Percentiles rank a stretch among this genome's conserved stretches.
Conservation (phyloP, 2,329 filamentous ascomycete species). For the Diplodia corticola region DNA sequence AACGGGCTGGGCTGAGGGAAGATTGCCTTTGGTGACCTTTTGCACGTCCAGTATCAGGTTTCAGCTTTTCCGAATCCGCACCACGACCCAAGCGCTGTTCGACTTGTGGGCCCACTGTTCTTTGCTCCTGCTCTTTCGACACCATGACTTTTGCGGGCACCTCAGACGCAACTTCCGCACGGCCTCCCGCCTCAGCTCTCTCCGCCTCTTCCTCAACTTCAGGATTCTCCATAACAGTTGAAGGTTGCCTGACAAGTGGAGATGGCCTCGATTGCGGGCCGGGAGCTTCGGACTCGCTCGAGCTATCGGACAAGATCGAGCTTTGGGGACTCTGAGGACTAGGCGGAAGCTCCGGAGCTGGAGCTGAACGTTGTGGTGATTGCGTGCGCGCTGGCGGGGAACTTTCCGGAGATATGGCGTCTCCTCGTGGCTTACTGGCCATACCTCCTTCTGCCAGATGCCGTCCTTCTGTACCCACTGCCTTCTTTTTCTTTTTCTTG, state of each 20-base stretch:
- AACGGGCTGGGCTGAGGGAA: conserved; percentile 63
- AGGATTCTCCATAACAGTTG: conserved; percentile 50
- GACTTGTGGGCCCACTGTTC: conserved; percentile 8
- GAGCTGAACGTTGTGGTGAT: neutral
- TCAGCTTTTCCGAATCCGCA: neutral
- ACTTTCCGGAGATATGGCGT: conserved; percentile 38
- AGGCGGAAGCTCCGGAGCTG: conserved; percentile 4
- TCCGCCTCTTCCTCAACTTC: conserved; percentile 43
- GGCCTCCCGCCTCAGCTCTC: neutral
- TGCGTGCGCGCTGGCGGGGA: neutral
- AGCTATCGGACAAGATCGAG: conserved; percentile 12
- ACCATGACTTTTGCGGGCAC: conserved; percentile 20
- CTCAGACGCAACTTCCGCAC: conserved; percentile 10
- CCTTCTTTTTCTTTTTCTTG: conserved; percentile 43
- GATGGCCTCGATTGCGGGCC: neutral
- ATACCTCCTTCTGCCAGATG: conserved; percentile 55
- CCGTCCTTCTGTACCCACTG: conserved; percentile 40
- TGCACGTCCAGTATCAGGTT: neutral
- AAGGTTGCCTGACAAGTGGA: conserved; percentile 42
- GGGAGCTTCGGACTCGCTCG: neutral
- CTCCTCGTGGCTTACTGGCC: conserved; percentile 51
- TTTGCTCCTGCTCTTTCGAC: conserved; percentile 1
- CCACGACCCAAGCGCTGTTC: conserved; percentile 28
- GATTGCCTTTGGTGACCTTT: conserved; percentile 34
- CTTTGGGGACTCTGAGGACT: conserved; percentile 21